phyloP scores from a whole-genome alignment of 106 monocot species.

The Xerophyta viscosa region DNA sequence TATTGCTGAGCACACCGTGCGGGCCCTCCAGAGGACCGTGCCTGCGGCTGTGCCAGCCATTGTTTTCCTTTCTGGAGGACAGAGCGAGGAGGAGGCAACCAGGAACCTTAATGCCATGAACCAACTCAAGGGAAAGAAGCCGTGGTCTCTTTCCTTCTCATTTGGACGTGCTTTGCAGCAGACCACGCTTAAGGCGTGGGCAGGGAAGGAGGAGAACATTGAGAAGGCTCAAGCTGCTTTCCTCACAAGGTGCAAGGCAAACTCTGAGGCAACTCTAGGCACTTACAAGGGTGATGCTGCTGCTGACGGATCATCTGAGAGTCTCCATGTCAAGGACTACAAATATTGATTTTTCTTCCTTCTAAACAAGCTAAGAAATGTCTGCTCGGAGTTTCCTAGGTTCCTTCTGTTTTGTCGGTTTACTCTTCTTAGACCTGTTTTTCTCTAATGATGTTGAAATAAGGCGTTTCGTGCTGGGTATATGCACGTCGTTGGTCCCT shows the following conservation, averaged over 20 bases:
- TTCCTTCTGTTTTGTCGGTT: background rate
- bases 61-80: constrained; percentile 10
- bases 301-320: constrained; percentile 21
- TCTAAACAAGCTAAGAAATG: background rate
- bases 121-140: constrained; percentile 37
- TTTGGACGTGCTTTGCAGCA: constrained; percentile 47
- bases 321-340: constrained; percentile 31
- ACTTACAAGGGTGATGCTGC: constrained; percentile 32
- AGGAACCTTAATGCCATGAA: constrained; percentile 8
- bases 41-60: constrained; percentile 7
- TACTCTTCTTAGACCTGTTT: no score
- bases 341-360: constrained; percentile 3
- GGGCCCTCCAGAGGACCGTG: constrained; percentile 9
- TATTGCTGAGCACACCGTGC: constrained; percentile 8
- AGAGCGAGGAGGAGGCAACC: constrained; percentile 12
- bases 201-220: constrained; percentile 41
- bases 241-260: constrained; percentile 52
- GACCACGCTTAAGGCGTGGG: constrained; percentile 49
- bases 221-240: constrained; percentile 38
- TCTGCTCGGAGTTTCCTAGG: background rate
- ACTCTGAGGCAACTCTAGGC: constrained; percentile 40
- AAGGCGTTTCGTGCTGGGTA: no score
- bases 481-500: no score
- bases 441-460: no score
- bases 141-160: constrained; percentile 46